Conservation (phyloP, 2,329 filamentous ascomycete genomes). For the Aspergillus carbonarius region DNA sequence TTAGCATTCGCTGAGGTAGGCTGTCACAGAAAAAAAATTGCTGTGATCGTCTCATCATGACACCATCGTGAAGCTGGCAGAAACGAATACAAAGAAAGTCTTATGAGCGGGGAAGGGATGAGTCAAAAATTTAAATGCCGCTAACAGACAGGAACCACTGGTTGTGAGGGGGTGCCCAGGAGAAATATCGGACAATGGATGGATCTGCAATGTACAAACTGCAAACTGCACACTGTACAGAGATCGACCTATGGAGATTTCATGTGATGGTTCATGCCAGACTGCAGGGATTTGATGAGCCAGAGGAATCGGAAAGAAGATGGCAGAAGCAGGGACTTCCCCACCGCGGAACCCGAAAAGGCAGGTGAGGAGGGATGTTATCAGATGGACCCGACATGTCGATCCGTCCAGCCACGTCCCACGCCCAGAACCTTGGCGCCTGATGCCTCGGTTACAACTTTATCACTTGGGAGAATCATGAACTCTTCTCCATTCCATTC, state of each 20-base stretch:
- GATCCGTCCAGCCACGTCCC: constrained; percentile 6
- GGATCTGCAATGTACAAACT: neutral
- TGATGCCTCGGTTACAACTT: neutral
- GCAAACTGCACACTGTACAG: neutral
- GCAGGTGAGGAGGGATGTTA: constrained; percentile 11
- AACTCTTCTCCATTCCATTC: no score
- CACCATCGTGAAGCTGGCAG: no score
- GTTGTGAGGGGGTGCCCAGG: neutral
- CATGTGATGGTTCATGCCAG: neutral
- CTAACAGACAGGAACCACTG: no score
- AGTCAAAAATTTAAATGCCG: no score
- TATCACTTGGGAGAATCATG: neutral
- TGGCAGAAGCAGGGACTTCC: neutral
- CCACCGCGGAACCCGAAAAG: neutral
- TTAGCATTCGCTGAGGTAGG: no score
- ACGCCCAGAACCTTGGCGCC: constrained; percentile 6
- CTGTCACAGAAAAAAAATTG: no score
- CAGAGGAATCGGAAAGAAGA: neutral
- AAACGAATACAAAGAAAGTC: no score
- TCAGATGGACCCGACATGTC: constrained; percentile 11
- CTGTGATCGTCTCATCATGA: no score
- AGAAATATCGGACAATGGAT: neutral
- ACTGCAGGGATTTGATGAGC: neutral
- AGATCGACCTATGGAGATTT: neutral
- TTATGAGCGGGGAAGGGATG: no score